Percentiles rank a stretch among this genome's conserved stretches.
phyloP scores from a whole-genome alignment of 108 stramenopile species.

The Nannochloropsis oceanica region DNA sequence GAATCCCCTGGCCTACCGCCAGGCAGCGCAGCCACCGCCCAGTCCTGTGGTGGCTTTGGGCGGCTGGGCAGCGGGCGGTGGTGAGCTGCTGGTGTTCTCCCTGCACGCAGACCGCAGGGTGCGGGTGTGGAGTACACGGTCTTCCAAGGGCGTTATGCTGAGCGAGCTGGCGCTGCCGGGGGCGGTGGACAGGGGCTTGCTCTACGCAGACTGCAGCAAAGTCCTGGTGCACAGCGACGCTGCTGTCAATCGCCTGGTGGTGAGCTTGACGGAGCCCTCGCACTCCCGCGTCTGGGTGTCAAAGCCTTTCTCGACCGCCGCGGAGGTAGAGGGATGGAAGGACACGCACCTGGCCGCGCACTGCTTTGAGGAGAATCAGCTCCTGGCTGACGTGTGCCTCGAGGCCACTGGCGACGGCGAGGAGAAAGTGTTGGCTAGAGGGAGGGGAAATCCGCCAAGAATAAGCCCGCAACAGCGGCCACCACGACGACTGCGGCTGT shows the following conservation, averaged over 20 bases:
- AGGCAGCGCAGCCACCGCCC: background rate
- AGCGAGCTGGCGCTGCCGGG: background rate
- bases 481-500: background rate
- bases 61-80: background rate
- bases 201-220: background rate
- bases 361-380: background rate
- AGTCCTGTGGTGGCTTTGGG: background rate
- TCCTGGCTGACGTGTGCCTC: background rate
- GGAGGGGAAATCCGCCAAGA: no score
- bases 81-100: background rate
- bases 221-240: background rate
- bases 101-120: background rate
- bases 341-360: background rate
- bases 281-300: background rate
- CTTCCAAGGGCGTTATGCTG: background rate
- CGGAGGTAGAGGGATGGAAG: background rate
- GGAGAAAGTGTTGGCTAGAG: background rate
- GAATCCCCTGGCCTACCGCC: background rate
- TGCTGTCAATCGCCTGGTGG: background rate
- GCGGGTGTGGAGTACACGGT: background rate
- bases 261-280: background rate
- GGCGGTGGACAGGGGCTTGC: background rate
- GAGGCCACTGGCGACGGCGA: background rate
- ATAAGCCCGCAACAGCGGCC: background rate
- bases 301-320: background rate